Conservation (phyloP, 2,329 filamentous ascomycete species). For the Aspergillus oerlinghausenensis region DNA sequence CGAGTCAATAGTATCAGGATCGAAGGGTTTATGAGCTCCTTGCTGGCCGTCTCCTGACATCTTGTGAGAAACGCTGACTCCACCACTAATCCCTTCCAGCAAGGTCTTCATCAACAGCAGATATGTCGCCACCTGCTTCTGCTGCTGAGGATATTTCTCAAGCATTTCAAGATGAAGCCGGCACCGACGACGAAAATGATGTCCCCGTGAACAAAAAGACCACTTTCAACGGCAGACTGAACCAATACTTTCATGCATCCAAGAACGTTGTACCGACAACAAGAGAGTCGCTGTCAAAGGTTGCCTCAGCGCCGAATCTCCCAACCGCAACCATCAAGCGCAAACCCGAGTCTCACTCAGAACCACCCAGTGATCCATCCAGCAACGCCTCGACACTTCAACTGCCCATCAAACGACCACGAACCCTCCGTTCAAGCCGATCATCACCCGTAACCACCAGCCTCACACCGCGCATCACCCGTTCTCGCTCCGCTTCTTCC, state of each 20-base stretch:
- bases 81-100: not conserved
- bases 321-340: not conserved
- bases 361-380: not conserved
- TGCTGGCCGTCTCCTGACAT: not conserved
- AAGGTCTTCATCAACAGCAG: not conserved
- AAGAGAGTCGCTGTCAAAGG: not conserved
- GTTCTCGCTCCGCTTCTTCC: conserved; percentile 12
- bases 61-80: not conserved
- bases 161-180: not conserved
- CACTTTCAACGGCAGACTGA: conserved; percentile 34
- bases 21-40: not conserved
- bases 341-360: not conserved
- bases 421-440: conserved; percentile 1
- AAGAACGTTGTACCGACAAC: not conserved
- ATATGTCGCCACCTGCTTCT: not conserved
- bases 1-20: not conserved
- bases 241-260: conserved; percentile 28
- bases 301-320: not conserved
- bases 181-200: conserved; percentile 12
- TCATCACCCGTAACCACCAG: not conserved
- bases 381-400: not conserved
- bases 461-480: conserved; percentile 10
- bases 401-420: conserved; percentile 13
- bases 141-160: not conserved
- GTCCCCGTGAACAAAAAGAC: conserved; percentile 31